Evolutionary conservation across 768 basidiomycete species (phyloP), one percentile per base, ranked within the genome.

Genomic region (Xerocomellus amylosporus): DNA sequence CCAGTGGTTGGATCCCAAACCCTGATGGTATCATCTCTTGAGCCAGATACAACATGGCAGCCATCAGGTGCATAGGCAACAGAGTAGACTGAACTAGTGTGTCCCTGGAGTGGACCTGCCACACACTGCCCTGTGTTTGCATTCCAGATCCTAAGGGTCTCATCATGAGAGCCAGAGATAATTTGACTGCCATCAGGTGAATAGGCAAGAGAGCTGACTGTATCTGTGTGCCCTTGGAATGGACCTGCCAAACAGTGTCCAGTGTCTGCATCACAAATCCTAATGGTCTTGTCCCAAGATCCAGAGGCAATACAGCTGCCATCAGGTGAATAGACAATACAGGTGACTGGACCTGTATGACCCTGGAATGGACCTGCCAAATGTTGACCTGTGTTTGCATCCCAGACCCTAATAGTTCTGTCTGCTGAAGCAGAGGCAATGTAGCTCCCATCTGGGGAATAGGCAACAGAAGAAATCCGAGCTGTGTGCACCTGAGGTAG

Each of bases 41-140:
- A 49, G 9, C 55, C 59, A 50, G 67, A 66, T 10, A n/a, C 55
- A 54, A 66, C 8, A 14, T 60, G 34, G 6, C 31, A 49, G 1
- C 60, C 46, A 10, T 67, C 58, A 28, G 71, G 69, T 33, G 73
- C 50, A 69, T 47, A 57, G 51, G 59, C 54, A 51, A 63, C 50
- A 57, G 49, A 46, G 12, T 34, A 8, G 8, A 63, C 9, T 2
- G 1, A 2, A 1, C 0, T 0, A 4, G 10, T 33, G 4, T 64
- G 60, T 1, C 58, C 62, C 4, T 31, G 13, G 4, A 61, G 2
- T 36, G 60, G 62, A 26, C 34, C 54, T 31, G 49, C 46, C 24
- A 58, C 2, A 51, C 54, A 48, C 22, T 48, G 4, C 1, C 65
- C 46, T 49, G 55, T 52, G 3, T 15, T 34, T 14, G 20, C 45